Conservation (phyloP, 2,329 filamentous ascomycete genomes). For the Rhexocercosporidium sp. region DNA sequence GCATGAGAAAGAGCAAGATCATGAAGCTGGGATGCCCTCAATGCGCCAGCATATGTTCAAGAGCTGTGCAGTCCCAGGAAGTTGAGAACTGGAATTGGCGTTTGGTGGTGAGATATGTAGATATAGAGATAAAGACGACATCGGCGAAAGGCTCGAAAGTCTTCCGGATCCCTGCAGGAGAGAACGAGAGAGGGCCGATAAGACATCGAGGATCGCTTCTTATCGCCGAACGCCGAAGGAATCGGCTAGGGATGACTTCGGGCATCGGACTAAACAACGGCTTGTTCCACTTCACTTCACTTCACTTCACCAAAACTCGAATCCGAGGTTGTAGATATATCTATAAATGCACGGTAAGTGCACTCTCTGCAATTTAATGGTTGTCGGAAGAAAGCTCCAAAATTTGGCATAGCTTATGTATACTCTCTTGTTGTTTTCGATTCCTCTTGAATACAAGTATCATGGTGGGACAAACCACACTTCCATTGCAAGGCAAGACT, state of each 20-base stretch:
- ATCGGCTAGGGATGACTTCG: neutral
- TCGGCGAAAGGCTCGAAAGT: neutral
- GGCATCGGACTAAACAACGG: neutral
- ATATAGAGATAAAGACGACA: neutral
- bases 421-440: too few species aligned
- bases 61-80: neutral
- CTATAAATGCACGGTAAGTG: neutral
- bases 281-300: too few species aligned
- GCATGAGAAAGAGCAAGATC: neutral
- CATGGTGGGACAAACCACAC: neutral
- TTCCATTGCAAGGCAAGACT: slow-evolving; percentile 21
- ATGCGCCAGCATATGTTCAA: neutral
- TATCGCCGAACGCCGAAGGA: too few species aligned
- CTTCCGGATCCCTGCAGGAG: slow-evolving; percentile 11
- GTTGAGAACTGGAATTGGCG: neutral
- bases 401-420: too few species aligned
- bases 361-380: too few species aligned
- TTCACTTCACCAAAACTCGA: neutral
- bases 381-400: neutral
- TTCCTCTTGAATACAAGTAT: too few species aligned
- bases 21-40: neutral
- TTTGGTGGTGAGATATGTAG: neutral
- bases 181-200: neutral
- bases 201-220: neutral
- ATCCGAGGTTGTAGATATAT: neutral